These are phyloP conservation scores for Clonostachys rhizophaga DNA, from an alignment of 2,329 filamentous ascomycete species.

Conservation along the genomic window DNA sequence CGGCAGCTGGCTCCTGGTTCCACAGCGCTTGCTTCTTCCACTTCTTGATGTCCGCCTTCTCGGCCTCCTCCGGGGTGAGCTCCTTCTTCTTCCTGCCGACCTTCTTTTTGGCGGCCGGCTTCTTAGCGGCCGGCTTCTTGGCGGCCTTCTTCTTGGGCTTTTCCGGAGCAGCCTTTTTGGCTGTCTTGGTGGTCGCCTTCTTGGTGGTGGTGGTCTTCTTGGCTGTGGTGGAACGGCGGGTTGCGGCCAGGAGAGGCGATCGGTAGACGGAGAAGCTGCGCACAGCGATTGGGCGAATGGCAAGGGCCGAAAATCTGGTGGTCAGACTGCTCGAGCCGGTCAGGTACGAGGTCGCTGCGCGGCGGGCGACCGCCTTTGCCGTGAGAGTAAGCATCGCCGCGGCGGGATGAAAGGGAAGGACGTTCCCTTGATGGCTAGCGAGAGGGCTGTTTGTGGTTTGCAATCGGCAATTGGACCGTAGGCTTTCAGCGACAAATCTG, in stretches of 20 bases:
- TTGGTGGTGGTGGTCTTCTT: conserved; percentile 9
- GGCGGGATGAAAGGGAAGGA: too few species aligned
- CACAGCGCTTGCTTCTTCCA: conserved; percentile 36
- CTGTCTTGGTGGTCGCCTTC: conserved; percentile 12
- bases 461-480: too few species aligned
- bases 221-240: conserved; percentile 11
- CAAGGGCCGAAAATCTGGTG: conserved; percentile 10
- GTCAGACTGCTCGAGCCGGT: conserved; percentile 11
- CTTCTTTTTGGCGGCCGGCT: conserved; percentile 7
- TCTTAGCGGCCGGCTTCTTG: conserved; percentile 3
- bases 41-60: conserved; percentile 24
- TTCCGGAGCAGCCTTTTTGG: conserved; percentile 1
- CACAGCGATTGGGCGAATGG: conserved; percentile 8
- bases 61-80: conserved; percentile 14
- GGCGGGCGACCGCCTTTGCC: conserved; percentile 29
- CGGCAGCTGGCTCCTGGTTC: conserved; percentile 22
- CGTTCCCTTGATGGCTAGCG: too few species aligned
- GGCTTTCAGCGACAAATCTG: conserved; percentile 1
- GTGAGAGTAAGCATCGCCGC: conserved; percentile 33
- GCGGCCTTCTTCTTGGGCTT: conserved; percentile 7
- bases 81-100: conserved; percentile 9
- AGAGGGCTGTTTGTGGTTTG: too few species aligned
- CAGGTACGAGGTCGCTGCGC: conserved; percentile 16
- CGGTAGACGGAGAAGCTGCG: conserved; percentile 24
- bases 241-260: conserved; percentile 14